Evolutionary conservation across 768 basidiomycete species (phyloP).

Genomic region (Calocera cornea): DNA sequence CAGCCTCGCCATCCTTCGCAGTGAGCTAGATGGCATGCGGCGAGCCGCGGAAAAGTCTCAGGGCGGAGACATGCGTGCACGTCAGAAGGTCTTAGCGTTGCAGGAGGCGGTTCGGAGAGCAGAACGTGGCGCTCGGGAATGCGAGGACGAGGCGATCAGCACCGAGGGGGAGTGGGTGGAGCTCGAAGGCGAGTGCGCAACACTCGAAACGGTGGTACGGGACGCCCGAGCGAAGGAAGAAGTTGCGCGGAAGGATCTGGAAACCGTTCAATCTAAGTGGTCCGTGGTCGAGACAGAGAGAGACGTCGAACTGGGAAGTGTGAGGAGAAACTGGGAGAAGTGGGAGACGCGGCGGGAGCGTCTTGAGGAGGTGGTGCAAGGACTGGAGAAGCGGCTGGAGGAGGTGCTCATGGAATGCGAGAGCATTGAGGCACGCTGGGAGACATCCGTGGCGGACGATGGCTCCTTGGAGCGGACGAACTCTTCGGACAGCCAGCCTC

Average conservation of each 20-base stretch:
- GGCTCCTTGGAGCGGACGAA: not conserved
- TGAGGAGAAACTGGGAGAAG: not conserved
- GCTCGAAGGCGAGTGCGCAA: not conserved
- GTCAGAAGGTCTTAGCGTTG: conserved; percentile 73
- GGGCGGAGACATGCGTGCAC: conserved; percentile 60
- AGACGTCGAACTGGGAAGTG: not conserved
- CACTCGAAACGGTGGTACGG: not conserved
- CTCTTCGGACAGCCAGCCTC: not conserved
- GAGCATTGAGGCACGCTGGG: not conserved
- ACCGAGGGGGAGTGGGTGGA: conserved; percentile 2
- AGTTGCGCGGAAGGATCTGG: not conserved
- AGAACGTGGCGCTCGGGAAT: not conserved
- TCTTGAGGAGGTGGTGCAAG: not conserved
- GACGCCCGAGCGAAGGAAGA: not conserved
- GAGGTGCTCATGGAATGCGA: not conserved
- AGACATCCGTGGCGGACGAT: not conserved
- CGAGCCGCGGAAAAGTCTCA: conserved; percentile 69
- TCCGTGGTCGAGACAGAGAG: not conserved
- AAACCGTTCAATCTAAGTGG: not conserved
- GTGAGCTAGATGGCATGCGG: conserved; percentile 74
- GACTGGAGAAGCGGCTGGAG: not conserved
- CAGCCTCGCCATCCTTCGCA: conserved; percentile 61
- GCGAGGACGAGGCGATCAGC: not conserved
- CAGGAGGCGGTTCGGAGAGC: conserved; percentile 53
- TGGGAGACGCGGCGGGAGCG: not conserved